A percentile compares a stretch with the other conserved stretches of the same genome.
These are phyloP conservation scores for Coriaria nepalensis DNA, from an alignment of 306 rosid genomes.

Conservation along the genomic window DNA sequence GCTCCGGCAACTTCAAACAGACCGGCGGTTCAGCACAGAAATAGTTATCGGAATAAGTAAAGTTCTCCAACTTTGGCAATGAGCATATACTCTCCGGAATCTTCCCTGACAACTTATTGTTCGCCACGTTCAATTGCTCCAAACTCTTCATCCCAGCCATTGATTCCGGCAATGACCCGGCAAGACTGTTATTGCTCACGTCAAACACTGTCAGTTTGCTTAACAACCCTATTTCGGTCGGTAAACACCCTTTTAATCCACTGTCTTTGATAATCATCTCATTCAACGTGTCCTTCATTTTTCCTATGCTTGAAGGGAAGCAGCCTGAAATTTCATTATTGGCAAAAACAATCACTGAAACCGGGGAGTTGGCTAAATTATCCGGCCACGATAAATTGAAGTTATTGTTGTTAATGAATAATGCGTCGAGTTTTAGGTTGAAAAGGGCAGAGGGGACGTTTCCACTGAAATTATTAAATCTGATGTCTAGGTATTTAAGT, in stretches of 20 bases:
- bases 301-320: conserved; percentile 39
- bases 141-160: conserved; percentile 47
- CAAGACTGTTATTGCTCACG: conserved; percentile 41
- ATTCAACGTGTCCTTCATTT: conserved; percentile 46
- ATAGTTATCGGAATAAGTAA: conserved; percentile 58
- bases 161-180: conserved; percentile 55
- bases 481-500: conserved; percentile 45
- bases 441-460: conserved; percentile 41
- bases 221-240: conserved; percentile 39
- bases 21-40: conserved; percentile 37
- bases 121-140: conserved; percentile 63
- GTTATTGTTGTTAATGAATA: conserved; percentile 63
- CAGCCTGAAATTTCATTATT: conserved; percentile 49
- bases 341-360: conserved; percentile 62
- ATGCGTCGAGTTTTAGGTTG: conserved; percentile 54
- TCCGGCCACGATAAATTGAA: conserved; percentile 42
- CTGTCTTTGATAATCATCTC: conserved; percentile 52
- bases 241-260: conserved; percentile 64
- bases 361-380: conserved; percentile 43
- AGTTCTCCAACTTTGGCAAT: conserved; percentile 61
- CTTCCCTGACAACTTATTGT: conserved; percentile 46
- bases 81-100: conserved; percentile 50
- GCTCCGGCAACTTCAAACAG: conserved; percentile 39
- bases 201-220: conserved; percentile 54
- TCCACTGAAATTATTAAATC: conserved; percentile 55